Base-by-base conservation (phyloP, 148 eudicot species). In the Nepenthes gracilis region DNA sequence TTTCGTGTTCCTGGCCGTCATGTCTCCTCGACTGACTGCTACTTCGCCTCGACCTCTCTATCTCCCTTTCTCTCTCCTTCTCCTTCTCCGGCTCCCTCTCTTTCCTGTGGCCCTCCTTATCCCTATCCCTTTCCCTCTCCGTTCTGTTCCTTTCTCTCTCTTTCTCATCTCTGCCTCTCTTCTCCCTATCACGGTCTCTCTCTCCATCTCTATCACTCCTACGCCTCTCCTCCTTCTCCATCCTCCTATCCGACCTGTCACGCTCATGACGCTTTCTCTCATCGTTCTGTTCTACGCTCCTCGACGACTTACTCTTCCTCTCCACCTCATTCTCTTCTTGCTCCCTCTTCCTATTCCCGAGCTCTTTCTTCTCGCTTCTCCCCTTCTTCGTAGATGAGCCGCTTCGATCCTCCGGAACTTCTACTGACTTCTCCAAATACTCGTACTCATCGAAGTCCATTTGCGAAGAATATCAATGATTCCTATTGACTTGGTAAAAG, bases 391-490 rank as follows among this genome's bases (percentile, higher is more conserved):
- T 74, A 10, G 77, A 59, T 35, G 58, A 35, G 33, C 36, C 58
- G 7, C 36, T 35, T 23, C 63, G 58, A 43, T 57, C 36, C 33
- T 76, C 75, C 1, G 73, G 47, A 32, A 73, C 87, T 14, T 82
- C 88, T 36, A 79, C 86, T 12, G 89, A 63, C 33, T 86, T 86
- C 81, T 86, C 97, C 51, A 90, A 63, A 50, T 90, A 86, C 36
- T 90, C 95, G 72, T 90, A 90, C 85, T 90, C 97, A 79, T 90
- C 97, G 79, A 90, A 86, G 36, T 86, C 92, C 86, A 81, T 88
- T 63, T 50, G 45, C 4, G 8, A 8, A 40, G 45, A 8, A 40
- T 3, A 3, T 40, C 45, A 40, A 40, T 8, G 4, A 8, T 0
- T 3, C 45, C 8, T 8, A 40, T 4, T 40, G 45, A 40, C 8